A percentile compares a stretch with the other conserved stretches of the same genome.
Conservation (phyloP, 352 stramenopile species). For the Phytophthora pluvialis region DNA sequence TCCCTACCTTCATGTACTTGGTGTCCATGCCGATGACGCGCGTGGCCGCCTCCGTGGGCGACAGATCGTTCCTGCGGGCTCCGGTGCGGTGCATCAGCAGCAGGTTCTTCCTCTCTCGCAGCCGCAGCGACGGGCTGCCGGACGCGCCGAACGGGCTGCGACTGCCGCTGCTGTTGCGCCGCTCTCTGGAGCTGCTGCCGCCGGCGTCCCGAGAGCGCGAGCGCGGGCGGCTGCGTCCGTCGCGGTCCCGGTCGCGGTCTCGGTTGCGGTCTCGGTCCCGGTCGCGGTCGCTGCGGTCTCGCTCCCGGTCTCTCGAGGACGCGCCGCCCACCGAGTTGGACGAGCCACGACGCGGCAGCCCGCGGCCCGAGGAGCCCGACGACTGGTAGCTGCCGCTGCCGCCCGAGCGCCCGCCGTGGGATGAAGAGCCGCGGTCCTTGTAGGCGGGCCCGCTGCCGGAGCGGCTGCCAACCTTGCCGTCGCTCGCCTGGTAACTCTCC, state of each 20-base stretch:
- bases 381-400: conserved; percentile 34
- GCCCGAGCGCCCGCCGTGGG: conserved; percentile 24
- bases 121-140: conserved; percentile 55
- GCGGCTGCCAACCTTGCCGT: conserved; percentile 32
- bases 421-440: conserved; percentile 38
- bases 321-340: conserved; percentile 35
- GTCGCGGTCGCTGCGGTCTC: conserved; percentile 40
- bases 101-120: conserved; percentile 78
- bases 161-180: conserved; percentile 28
- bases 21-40: conserved; percentile 72
- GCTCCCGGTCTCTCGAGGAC: conserved; percentile 44
- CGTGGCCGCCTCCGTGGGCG: conserved; percentile 54
- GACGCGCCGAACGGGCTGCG: conserved; percentile 54
- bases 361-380: conserved; percentile 21
- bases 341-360: conserved; percentile 59
- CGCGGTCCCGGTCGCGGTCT: conserved; percentile 40
- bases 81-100: conserved; percentile 78
- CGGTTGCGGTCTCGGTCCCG: conserved; percentile 37
- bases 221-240: conserved; percentile 38
- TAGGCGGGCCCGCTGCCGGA: conserved; percentile 20
- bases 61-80: conserved; percentile 50
- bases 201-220: conserved; percentile 51
- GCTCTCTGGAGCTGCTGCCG: conserved; percentile 23
- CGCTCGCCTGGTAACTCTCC: conserved; percentile 41
- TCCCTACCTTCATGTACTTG: conserved; percentile 73